A percentile compares a stretch with the other conserved stretches of the same genome.
These are phyloP conservation scores for Tubosaeta sp. DNA, from an alignment of 768 basidiomycete species.

Conservation along the genomic window DNA sequence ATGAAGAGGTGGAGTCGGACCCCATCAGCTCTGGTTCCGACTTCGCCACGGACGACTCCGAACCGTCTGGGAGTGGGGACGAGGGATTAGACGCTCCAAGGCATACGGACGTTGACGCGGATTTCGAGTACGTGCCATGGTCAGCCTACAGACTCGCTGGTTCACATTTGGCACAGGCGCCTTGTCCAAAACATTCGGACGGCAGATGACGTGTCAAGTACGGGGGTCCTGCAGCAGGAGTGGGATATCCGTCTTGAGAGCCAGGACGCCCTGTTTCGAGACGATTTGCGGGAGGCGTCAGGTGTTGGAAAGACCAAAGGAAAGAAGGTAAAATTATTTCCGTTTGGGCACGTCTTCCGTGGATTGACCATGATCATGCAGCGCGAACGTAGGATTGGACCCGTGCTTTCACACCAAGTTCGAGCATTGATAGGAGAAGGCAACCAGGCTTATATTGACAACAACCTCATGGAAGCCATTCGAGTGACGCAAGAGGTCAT, in stretches of 20 bases:
- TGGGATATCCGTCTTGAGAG: constrained; percentile 76
- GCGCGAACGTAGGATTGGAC: constrained; percentile 48
- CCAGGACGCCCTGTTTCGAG: constrained; percentile 62
- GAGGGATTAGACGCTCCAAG: constrained; percentile 1
- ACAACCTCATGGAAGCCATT: constrained; percentile 61
- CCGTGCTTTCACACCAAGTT: constrained; percentile 65
- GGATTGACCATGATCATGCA: constrained; percentile 1
- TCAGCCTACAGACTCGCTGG: too few species aligned
- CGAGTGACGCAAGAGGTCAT: constrained; percentile 89
- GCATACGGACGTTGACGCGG: constrained; percentile 17
- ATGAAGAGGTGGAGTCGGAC: background rate
- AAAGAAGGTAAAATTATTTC: constrained; percentile 37
- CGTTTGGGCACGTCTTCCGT: background rate
- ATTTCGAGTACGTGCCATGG: constrained; percentile 19
- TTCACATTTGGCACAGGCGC: constrained; percentile 40
- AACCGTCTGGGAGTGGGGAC: constrained; percentile 9
- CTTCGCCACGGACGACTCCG: constrained; percentile 1
- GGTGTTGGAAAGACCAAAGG: constrained; percentile 56
- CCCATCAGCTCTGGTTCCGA: constrained; percentile 7
- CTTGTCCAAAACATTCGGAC: constrained; percentile 63
- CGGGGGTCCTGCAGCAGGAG: constrained; percentile 52
- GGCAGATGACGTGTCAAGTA: constrained; percentile 40
- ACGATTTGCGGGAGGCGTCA: constrained; percentile 70
- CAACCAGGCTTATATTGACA: constrained; percentile 81
- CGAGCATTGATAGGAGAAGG: constrained; percentile 76